A percentile compares a stretch with the other conserved stretches of the same genome.
Evolutionary conservation across 1,284 basidiomycete species (phyloP).

Genomic region (Malassezia restricta): DNA sequence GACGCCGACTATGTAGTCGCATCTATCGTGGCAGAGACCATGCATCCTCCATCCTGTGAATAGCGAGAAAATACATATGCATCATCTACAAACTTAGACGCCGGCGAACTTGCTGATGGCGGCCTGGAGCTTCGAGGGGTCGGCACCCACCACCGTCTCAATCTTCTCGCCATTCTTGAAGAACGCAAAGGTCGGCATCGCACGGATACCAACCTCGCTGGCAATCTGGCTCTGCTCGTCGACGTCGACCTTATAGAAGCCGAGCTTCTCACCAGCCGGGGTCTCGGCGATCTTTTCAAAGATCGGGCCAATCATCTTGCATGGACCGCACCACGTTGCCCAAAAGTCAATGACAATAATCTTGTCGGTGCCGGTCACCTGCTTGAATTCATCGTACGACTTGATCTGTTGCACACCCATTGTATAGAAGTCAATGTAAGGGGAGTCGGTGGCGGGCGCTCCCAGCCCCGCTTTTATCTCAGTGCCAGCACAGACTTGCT

Average conservation of each 20-base stretch:
- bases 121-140: slow-evolving; percentile 49
- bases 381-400: slow-evolving; percentile 53
- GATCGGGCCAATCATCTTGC: slow-evolving; percentile 64
- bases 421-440: neutral
- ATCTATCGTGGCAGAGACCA: slow-evolving; percentile 57
- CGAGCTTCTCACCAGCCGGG: slow-evolving; percentile 48
- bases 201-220: slow-evolving; percentile 61
- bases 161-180: slow-evolving; percentile 61
- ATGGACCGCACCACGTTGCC: slow-evolving; percentile 49
- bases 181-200: slow-evolving; percentile 67
- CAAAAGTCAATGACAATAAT: slow-evolving; percentile 44
- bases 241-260: slow-evolving; percentile 62
- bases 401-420: slow-evolving; percentile 51
- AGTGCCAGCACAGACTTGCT: neutral
- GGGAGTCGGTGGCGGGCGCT: neutral
- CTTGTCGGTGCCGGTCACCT: slow-evolving; percentile 33
- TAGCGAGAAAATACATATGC: neutral
- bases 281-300: slow-evolving; percentile 58
- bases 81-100: neutral
- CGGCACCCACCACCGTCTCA: slow-evolving; percentile 57
- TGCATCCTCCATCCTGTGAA: neutral
- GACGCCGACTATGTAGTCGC: slow-evolving; percentile 72
- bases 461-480: neutral
- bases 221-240: slow-evolving; percentile 48
- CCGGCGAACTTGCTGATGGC: slow-evolving; percentile 18